Conservation (phyloP, 2,329 filamentous ascomycete species). For the Sporothrix luriei region DNA sequence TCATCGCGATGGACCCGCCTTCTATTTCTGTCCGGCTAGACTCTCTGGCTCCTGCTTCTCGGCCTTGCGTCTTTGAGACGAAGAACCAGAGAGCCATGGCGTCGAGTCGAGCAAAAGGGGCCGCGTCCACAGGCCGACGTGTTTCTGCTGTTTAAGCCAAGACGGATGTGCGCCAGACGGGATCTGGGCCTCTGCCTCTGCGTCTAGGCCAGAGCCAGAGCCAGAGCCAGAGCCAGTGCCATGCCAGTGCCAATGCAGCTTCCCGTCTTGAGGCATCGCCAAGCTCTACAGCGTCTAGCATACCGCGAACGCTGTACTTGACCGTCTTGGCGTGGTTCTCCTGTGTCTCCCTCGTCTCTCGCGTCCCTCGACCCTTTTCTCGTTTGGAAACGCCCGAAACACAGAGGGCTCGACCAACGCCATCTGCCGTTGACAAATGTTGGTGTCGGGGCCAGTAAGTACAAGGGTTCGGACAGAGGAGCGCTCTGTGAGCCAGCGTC, state of each 20-base stretch:
- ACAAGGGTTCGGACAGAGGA: background rate
- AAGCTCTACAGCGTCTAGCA: background rate
- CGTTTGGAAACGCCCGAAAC: background rate
- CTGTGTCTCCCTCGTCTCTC: background rate
- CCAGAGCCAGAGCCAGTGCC: background rate
- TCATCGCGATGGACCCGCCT: background rate
- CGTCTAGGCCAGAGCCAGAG: background rate
- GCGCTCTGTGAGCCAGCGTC: background rate
- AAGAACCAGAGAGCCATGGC: background rate
- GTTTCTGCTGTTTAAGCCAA: constrained; percentile 27
- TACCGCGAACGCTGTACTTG: no score
- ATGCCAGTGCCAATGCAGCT: background rate
- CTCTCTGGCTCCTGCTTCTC: background rate
- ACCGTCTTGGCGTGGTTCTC: constrained; percentile 6
- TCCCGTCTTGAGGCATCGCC: constrained; percentile 27
- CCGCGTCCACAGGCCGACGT: background rate
- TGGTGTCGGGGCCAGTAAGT: background rate
- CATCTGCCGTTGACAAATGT: constrained; percentile 13
- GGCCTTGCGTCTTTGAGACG: constrained; percentile 16
- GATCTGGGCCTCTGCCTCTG: background rate
- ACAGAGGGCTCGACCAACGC: background rate
- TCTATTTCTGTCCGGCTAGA: background rate
- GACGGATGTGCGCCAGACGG: constrained; percentile 22
- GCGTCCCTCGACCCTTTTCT: no score
- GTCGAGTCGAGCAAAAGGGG: constrained; percentile 8